Percentiles rank a stretch among this genome's conserved stretches.
These are phyloP conservation scores for Cercospora brassicicola DNA, from an alignment of 2,329 filamentous ascomycete species.

Conservation along the genomic window DNA sequence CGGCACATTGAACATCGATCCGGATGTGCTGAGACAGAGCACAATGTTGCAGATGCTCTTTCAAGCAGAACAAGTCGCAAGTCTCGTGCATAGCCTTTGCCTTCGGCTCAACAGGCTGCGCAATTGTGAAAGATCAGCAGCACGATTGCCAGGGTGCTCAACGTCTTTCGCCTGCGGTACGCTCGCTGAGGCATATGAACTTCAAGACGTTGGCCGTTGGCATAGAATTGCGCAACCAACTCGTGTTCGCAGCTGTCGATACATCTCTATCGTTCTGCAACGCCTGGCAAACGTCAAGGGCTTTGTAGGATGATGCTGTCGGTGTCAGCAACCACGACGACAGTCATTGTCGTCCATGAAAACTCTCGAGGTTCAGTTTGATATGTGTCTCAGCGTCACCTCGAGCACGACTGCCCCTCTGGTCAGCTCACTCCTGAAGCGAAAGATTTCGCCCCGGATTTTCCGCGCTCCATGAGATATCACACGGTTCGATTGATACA, in stretches of 20 bases:
- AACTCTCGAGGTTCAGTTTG: background rate
- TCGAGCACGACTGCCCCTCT: background rate
- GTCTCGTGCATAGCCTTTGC: background rate
- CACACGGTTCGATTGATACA: background rate
- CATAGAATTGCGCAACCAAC: background rate
- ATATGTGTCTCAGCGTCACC: constrained; percentile 7
- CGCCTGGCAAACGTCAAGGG: background rate
- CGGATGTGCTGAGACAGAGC: background rate
- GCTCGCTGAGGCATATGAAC: background rate
- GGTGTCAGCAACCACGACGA: too few relatives aligned
- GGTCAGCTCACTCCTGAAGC: background rate
- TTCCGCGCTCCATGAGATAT: background rate
- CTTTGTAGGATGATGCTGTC: background rate
- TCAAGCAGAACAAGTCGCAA: background rate
- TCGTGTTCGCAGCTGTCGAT: background rate
- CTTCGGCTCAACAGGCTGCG: background rate
- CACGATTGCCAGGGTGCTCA: background rate
- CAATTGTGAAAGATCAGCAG: background rate
- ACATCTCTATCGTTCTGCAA: background rate
- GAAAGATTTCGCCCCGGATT: background rate
- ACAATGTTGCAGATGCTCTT: background rate
- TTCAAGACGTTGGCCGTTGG: background rate
- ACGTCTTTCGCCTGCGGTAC: background rate
- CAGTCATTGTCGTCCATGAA: background rate
- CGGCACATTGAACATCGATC: background rate